phyloP scores from a whole-genome alignment of 2,329 filamentous ascomycete genomes.

The Onygenales sp. region DNA sequence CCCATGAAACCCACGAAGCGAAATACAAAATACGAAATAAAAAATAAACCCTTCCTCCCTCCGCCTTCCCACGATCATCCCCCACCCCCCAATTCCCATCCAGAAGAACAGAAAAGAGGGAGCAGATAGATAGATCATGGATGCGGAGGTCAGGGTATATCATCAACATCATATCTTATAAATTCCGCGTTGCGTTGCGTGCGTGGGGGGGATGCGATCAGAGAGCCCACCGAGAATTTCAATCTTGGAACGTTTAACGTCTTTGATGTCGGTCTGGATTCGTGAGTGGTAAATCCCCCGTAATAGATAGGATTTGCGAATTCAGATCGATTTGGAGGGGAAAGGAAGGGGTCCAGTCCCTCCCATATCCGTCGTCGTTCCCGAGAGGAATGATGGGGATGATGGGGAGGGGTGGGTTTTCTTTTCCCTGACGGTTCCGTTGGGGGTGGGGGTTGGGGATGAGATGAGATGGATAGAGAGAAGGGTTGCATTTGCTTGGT shows the following conservation, averaged over 20 bases:
- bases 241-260: slow-evolving; percentile 10
- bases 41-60: neutral
- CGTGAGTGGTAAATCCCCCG: neutral
- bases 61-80: neutral
- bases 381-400: neutral
- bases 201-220: slow-evolving; percentile 9
- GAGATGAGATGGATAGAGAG: neutral
- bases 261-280: neutral
- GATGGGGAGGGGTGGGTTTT: no score
- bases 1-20: slow-evolving; percentile 5
- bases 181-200: neutral
- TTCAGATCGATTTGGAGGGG: neutral
- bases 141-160: no score
- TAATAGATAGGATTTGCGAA: neutral
- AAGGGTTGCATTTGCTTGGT: neutral
- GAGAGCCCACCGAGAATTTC: slow-evolving; percentile 9
- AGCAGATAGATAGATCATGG: neutral
- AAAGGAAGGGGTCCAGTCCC: neutral
- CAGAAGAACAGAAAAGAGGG: neutral
- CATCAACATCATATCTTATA: neutral
- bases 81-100: neutral
- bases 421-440: slow-evolving; percentile 1
- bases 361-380: neutral
- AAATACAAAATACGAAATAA: neutral
- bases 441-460: neutral